Conservation (phyloP, 768 basidiomycete species). For the Tricholoma hemisulphureum region DNA sequence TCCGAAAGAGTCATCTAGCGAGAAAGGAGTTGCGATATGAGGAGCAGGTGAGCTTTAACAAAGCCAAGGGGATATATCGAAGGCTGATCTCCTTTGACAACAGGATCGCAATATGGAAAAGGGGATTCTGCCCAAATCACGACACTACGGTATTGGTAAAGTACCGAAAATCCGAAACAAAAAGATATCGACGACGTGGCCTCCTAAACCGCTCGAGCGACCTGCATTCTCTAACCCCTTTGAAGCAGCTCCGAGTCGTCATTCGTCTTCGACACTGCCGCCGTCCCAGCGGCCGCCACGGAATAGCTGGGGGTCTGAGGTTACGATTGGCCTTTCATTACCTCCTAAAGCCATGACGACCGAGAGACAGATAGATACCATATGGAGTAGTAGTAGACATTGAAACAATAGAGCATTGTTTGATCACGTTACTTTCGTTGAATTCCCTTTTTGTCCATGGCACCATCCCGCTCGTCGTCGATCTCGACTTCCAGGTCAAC, state of each 20-base stretch:
- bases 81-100: background rate
- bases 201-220: background rate
- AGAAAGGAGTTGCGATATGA: background rate
- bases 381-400: too few species aligned
- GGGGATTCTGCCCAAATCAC: background rate
- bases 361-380: background rate
- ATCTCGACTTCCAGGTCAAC: too few species aligned
- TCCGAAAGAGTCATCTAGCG: background rate
- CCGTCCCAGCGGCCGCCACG: background rate
- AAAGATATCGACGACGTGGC: background rate
- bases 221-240: background rate
- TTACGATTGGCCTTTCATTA: background rate
- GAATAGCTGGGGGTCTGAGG: background rate
- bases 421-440: too few species aligned
- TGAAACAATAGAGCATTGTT: too few species aligned
- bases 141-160: background rate
- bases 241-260: background rate
- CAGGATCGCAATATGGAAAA: background rate
- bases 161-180: background rate
- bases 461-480: too few species aligned
- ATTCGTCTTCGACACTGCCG: background rate
- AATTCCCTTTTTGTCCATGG: too few species aligned
- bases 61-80: background rate
- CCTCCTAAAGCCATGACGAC: background rate
- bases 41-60: background rate